These are phyloP conservation scores for Melaleuca quinquenervia DNA, from an alignment of 345 rosid species.

Conservation along the genomic window DNA sequence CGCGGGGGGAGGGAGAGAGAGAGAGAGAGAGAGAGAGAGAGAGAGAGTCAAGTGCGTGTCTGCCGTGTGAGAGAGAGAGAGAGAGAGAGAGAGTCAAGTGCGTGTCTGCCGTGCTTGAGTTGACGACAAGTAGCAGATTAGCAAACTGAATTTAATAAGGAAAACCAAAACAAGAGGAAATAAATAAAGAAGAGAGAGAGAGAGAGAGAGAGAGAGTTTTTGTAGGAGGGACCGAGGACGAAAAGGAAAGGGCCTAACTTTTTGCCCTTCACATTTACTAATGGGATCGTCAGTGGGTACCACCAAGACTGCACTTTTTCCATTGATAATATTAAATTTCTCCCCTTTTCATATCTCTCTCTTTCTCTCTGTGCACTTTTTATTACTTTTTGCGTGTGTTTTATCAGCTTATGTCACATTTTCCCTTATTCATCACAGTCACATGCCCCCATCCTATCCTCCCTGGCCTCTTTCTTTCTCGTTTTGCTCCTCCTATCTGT, in stretches of 20 bases:
- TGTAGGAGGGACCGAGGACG: not conserved
- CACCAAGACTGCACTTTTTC: constrained; percentile 9
- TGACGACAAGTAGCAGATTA: not conserved
- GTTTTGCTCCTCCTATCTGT: not conserved
- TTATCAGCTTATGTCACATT: not conserved
- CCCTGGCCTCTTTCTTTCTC: not conserved
- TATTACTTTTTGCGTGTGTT: not conserved
- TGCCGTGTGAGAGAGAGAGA: not conserved
- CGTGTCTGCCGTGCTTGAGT: not conserved
- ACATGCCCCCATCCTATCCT: not conserved
- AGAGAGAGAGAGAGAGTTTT: not conserved
- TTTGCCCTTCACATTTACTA: constrained; percentile 24
- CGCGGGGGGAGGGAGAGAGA: not conserved
- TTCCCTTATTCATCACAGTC: not conserved
- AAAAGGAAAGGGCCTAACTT: constrained; percentile 5
- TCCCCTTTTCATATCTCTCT: not conserved
- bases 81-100: not conserved
- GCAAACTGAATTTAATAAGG: not conserved
- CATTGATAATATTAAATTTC: not conserved
- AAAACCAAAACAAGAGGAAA: not conserved
- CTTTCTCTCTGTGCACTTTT: not conserved
- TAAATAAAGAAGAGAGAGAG: not conserved
- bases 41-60: not conserved
- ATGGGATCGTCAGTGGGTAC: constrained; percentile 40
- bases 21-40: no score